Evolutionary conservation across 2,329 filamentous ascomycete species (phyloP).

Genomic region (Penicillium aurantiogriseum): DNA sequence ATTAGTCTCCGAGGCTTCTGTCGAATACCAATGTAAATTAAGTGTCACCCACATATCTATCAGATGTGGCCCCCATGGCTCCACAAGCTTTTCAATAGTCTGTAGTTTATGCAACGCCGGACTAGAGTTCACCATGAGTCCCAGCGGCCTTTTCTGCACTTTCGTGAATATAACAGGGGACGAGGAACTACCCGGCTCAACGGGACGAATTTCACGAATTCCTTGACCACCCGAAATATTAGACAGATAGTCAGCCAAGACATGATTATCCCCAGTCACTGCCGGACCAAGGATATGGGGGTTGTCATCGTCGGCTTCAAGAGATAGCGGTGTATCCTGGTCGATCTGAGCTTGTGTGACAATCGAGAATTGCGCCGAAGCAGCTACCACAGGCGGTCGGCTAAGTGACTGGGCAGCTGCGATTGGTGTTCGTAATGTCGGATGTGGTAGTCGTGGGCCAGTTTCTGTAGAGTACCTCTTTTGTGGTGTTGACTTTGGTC

Average conservation of each 20-base stretch:
- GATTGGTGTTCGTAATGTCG: background rate
- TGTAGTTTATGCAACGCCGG: slow-evolving; percentile 21
- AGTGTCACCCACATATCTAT: slow-evolving; percentile 2
- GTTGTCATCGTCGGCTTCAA: slow-evolving; percentile 16
- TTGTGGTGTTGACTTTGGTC: background rate
- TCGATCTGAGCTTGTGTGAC: background rate
- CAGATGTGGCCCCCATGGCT: background rate
- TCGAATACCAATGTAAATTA: background rate
- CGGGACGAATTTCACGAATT: slow-evolving; percentile 22
- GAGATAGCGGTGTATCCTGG: slow-evolving; percentile 1
- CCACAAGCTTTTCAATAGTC: slow-evolving; percentile 53
- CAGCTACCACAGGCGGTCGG: background rate
- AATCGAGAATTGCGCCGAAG: slow-evolving; percentile 1
- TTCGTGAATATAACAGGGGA: slow-evolving; percentile 23
- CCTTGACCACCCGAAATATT: slow-evolving; percentile 22
- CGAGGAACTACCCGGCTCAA: slow-evolving; percentile 15
- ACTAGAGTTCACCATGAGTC: slow-evolving; percentile 2
- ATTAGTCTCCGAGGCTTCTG: background rate
- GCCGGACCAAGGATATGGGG: slow-evolving; percentile 19
- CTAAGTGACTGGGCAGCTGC: background rate
- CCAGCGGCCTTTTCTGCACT: slow-evolving; percentile 13
- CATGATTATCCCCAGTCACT: slow-evolving; percentile 47
- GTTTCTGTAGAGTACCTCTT: background rate
- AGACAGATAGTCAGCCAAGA: slow-evolving; percentile 54
- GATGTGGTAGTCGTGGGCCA: background rate